Evolutionary conservation across 352 stramenopile genomes (phyloP), one percentile per base, ranked within the genome.

Genomic region (Globisporangium ultimum): DNA sequence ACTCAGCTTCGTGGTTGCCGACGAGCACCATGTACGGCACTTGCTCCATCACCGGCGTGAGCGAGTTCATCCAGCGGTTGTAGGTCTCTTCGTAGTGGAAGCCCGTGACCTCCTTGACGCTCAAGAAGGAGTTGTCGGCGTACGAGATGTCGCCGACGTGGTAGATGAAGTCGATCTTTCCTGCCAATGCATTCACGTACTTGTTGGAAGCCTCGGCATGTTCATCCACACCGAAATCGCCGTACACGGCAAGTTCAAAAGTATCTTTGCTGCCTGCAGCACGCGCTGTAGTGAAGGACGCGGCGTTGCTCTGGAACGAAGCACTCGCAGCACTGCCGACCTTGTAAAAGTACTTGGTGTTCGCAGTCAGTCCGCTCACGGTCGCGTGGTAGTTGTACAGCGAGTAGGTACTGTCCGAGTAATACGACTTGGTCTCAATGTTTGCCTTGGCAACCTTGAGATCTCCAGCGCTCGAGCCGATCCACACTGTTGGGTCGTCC

Each of bases 1-100:
- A 96, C 61, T 97, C 87, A 12, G 85, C 84, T 53, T 97, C 89
- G 67, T 96, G 89, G 67, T 97, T 97, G 20, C 88, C 88, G 3
- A 86, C 70, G 8, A 79, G 42, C 17, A 91, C 80, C 87, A 96
- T 95, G 74, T 94, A 96, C 21, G 89, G 85, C 41, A 88, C 52
- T 12, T 63, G 20, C n/a, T 47, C 61, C 76, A 84, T 87, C 43
- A 80, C 34, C 1, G 77, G 67, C 32, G 72, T 62, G 41, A 93
- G 55, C 51, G 70, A 60, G 52, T 87, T 82, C 81, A 96, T 92
- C 71, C 74, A 97, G 54, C 78, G 73, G 68, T 97, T 93, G 71
- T 87, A 97, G 6, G 78, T 76, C 50, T 94, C 72, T 47, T 96
- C 87, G 68, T 95, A 96, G 58, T 88, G 88, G 71, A 96, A 96